Conservation (phyloP, 805 yeast species). For the Yamadazyma kitorensis region DNA sequence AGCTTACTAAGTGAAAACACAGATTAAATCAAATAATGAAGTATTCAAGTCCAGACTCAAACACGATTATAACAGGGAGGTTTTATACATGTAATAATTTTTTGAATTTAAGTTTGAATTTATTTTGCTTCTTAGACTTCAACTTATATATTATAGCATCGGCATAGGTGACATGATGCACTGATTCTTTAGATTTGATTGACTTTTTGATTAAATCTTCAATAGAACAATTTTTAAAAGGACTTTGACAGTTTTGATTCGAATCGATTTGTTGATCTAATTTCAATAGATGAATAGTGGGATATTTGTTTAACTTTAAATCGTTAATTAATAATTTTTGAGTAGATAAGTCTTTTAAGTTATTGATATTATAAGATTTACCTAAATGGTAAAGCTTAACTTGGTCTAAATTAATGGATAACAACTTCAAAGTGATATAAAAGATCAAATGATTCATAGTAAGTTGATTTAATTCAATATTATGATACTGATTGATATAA, state of each 20-base stretch:
- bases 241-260: too few relatives aligned
- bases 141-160: conserved; percentile 9
- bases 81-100: background rate
- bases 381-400: conserved; percentile 14
- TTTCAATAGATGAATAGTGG: conserved; percentile 11
- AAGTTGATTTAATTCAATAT: background rate
- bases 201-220: too few relatives aligned
- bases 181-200: too few relatives aligned
- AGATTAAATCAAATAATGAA: background rate
- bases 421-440: conserved; percentile 3
- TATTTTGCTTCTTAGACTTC: background rate
- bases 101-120: conserved; percentile 1
- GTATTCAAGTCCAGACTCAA: background rate
- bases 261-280: too few relatives aligned
- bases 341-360: conserved; percentile 1
- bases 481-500: too few relatives aligned
- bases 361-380: conserved; percentile 6
- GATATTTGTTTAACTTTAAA: conserved; percentile 10
- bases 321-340: conserved; percentile 3
- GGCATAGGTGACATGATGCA: conserved; percentile 10
- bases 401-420: background rate
- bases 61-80: background rate
- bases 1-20: conserved; percentile 19
- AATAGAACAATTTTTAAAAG: too few relatives aligned
- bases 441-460: conserved; percentile 11